A percentile compares a stretch with the other conserved stretches of the same genome.
Evolutionary conservation across 169 alveolate genomes (phyloP).

Genomic region (Plasmodium gaboni): DNA sequence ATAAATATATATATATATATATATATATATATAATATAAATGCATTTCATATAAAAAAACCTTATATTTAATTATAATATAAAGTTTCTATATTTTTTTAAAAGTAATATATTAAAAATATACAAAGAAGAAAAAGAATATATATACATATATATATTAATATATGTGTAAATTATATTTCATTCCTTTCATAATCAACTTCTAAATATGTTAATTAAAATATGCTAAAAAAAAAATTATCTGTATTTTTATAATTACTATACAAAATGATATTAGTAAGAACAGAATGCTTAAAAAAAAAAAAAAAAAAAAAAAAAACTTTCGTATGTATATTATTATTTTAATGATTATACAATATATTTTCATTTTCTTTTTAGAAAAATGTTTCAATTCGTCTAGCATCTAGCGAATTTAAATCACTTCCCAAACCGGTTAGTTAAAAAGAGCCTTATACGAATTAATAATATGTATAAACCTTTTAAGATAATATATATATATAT

Average conservation of each 20-base stretch:
- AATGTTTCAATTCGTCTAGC: conserved; percentile 34
- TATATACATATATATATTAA: no score
- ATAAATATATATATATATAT: no score
- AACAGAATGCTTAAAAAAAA: not conserved
- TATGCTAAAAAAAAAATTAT: not conserved
- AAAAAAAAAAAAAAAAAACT: not conserved
- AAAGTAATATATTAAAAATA: no score
- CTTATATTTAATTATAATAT: no score
- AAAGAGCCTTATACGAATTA: not conserved
- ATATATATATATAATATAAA: no score
- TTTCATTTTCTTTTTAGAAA: conserved; percentile 12
- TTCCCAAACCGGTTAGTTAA: conserved; percentile 69
- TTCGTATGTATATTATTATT: not conserved
- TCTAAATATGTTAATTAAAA: no score
- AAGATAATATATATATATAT: not conserved
- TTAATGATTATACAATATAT: no score
- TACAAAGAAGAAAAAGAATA: no score
- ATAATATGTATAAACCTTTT: not conserved
- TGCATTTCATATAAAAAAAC: no score
- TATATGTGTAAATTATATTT: no score
- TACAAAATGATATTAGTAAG: conserved; percentile 6
- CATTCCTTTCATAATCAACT: no score
- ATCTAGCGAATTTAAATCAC: conserved; percentile 60
- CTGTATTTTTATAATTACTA: not conserved
- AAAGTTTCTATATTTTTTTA: no score